phyloP scores from a whole-genome alignment of 2,329 filamentous ascomycete species.

The Sclerotinia subarctica region DNA sequence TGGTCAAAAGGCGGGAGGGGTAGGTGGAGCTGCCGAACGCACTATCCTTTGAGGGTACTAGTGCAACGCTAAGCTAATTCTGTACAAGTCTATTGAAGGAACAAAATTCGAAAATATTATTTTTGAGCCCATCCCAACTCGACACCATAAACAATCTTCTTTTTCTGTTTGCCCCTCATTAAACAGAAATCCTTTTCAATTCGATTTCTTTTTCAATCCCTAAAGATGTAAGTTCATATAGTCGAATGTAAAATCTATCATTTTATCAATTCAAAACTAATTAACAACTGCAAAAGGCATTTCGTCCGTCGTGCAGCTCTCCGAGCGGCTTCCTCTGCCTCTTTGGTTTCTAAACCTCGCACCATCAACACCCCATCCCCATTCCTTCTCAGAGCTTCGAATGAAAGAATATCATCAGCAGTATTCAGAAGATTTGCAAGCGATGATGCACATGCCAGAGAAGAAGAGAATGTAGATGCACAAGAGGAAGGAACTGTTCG shows the following conservation, averaged over 20 bases:
- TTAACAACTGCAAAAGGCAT: conserved; percentile 33
- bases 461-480: conserved; percentile 20
- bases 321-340: conserved; percentile 48
- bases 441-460: conserved; percentile 40
- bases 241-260: not conserved
- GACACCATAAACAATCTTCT: not conserved
- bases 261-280: conserved; percentile 6
- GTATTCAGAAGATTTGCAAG: conserved; percentile 49
- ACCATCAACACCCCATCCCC: conserved; percentile 42
- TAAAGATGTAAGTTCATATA: not conserved
- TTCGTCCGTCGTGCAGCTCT: conserved; percentile 53
- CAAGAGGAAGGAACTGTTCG: conserved; percentile 34
- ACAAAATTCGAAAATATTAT: conserved; percentile 16
- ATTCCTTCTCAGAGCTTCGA: conserved; percentile 38
- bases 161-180: not conserved
- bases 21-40: too few relatives aligned
- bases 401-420: conserved; percentile 34
- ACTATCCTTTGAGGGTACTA: not conserved
- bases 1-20: not conserved
- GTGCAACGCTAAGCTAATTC: conserved; percentile 1
- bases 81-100: conserved; percentile 1
- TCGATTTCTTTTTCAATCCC: conserved; percentile 1
- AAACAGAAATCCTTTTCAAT: conserved; percentile 1
- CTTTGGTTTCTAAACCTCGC: conserved; percentile 43
- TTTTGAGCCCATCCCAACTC: not conserved